Conservation (phyloP, 345 rosid species). For the Cardiospermum halicacabum region DNA sequence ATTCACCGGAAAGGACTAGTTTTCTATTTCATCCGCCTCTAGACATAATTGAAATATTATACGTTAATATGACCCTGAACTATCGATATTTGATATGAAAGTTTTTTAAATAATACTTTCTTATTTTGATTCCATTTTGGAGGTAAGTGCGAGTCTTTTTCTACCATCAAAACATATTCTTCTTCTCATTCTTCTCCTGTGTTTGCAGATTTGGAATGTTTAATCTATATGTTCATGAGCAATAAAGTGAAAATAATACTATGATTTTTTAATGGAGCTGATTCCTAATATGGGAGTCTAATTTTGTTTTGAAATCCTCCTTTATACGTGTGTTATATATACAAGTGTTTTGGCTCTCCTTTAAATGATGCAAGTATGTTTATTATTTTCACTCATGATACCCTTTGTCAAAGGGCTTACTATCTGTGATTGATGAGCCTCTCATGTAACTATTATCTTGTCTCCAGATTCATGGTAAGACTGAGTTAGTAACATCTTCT, state of each 20-base stretch:
- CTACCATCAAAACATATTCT: not conserved
- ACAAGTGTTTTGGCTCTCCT: not conserved
- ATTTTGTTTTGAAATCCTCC: not conserved
- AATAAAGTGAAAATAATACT: not conserved
- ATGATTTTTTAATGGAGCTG: not conserved
- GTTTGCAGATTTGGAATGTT: not conserved
- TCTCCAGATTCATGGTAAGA: conserved; percentile 81
- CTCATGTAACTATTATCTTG: conserved; percentile 21
- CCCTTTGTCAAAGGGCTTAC: conserved; percentile 12
- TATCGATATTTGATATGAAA: too few species aligned
- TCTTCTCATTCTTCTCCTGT: not conserved
- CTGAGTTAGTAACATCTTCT: conserved; percentile 80
- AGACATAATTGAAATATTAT: too few species aligned
- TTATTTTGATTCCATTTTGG: too few species aligned
- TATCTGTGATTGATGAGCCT: conserved; percentile 8
- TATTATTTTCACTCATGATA: not conserved
- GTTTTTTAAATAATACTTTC: too few species aligned
- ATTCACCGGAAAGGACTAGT: too few species aligned
- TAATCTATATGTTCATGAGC: not conserved
- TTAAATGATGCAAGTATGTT: not conserved
- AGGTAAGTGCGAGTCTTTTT: too few species aligned
- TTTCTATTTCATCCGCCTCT: too few species aligned
- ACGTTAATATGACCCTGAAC: too few species aligned
- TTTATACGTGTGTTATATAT: not conserved
- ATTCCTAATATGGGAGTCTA: not conserved